phyloP scores from a whole-genome alignment of 2,329 filamentous ascomycete species.

The Cadophora luteo-olivacea region DNA sequence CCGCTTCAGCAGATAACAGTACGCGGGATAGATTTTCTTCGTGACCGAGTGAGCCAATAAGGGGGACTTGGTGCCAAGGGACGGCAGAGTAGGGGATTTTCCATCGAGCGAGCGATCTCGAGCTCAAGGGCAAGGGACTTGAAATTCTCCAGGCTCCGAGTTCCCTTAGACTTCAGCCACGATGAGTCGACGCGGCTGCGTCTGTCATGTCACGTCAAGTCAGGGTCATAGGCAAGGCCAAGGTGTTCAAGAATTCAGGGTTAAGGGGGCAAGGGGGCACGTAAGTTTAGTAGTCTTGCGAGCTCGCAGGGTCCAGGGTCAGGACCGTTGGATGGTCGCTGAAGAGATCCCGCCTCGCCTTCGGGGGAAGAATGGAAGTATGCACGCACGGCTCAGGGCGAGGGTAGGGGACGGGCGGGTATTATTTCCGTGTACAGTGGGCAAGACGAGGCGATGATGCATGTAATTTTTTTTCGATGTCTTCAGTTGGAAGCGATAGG shows the following conservation, averaged over 20 bases:
- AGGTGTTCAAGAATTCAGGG: background rate
- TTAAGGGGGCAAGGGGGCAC: background rate
- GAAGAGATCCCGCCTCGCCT: background rate
- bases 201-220: slow-evolving; percentile 3
- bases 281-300: slow-evolving; percentile 7
- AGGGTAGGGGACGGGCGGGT: background rate
- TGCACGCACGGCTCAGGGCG: background rate
- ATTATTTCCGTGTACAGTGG: background rate
- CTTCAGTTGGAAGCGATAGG: background rate
- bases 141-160: background rate
- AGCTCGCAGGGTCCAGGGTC: background rate
- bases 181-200: background rate
- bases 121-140: background rate
- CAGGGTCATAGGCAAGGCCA: background rate
- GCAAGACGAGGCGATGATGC: background rate
- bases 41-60: background rate
- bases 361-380: background rate
- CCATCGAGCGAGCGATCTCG: background rate
- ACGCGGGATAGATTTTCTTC: background rate
- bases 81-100: background rate
- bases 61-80: slow-evolving; percentile 6
- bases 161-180: background rate
- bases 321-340: background rate
- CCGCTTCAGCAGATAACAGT: background rate
- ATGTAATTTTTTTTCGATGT: background rate